phyloP scores from a whole-genome alignment of 2,329 filamentous ascomycete genomes.

The Penicillium italicum region DNA sequence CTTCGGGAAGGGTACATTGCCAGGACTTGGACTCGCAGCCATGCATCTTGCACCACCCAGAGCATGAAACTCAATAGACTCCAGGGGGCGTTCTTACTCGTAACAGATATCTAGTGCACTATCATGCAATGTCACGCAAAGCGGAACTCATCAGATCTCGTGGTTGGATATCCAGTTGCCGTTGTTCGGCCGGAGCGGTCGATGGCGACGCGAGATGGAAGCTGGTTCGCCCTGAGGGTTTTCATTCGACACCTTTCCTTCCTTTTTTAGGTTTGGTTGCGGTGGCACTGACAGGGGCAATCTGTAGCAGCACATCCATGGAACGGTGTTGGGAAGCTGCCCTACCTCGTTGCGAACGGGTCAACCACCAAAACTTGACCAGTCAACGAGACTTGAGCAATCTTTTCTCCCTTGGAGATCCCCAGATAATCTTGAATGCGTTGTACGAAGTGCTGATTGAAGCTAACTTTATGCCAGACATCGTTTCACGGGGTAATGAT shows the following conservation, averaged over 20 bases:
- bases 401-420: not conserved
- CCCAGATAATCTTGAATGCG: not conserved
- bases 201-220: not conserved
- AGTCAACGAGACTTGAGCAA: not conserved
- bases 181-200: not conserved
- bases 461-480: not conserved
- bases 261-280: not conserved
- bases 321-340: not conserved
- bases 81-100: not conserved
- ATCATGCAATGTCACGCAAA: not conserved
- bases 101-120: not conserved
- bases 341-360: not conserved
- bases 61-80: not conserved
- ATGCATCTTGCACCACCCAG: not conserved
- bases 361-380: not conserved
- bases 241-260: not conserved
- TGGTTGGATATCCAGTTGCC: not conserved
- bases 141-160: not conserved
- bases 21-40: not conserved
- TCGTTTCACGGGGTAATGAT: not conserved
- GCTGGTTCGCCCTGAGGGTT: not conserved
- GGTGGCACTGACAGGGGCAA: constrained; percentile 5
- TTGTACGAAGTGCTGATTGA: not conserved
- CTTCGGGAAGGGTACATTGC: not conserved
- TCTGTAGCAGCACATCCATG: not conserved